These are phyloP conservation scores for Cercophora scortea DNA, from an alignment of 495 filamentous ascomycete genomes.

Conservation along the genomic window DNA sequence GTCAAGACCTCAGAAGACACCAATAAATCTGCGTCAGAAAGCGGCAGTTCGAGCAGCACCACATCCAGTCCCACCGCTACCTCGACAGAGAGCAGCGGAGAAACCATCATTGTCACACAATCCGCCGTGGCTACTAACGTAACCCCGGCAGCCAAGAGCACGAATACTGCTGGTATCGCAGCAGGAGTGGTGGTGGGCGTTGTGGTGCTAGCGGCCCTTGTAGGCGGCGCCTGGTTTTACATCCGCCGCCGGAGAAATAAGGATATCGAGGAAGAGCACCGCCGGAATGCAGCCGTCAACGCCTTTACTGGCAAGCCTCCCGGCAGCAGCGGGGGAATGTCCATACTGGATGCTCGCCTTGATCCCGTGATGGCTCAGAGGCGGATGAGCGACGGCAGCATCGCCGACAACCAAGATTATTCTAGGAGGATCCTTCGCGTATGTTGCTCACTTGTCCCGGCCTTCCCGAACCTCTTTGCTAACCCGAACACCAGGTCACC, in stretches of 20 bases:
- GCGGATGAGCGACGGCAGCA: slow-evolving; percentile 91
- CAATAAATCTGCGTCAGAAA: background rate
- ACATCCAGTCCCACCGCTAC: background rate
- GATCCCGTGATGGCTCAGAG: slow-evolving; percentile 83
- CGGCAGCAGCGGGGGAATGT: slow-evolving; percentile 46
- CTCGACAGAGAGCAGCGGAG: background rate
- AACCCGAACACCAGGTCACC: slow-evolving; percentile 36
- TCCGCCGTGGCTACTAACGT: slow-evolving; percentile 18
- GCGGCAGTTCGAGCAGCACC: background rate
- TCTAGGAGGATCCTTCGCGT: slow-evolving; percentile 93
- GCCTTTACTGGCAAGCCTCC: slow-evolving; percentile 56
- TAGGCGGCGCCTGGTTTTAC: slow-evolving; percentile 65
- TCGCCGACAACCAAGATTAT: slow-evolving; percentile 96
- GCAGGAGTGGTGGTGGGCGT: slow-evolving; percentile 84
- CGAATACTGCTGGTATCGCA: slow-evolving; percentile 62
- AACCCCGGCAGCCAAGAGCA: slow-evolving; percentile 42
- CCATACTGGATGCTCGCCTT: slow-evolving; percentile 73
- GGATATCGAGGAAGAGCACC: slow-evolving; percentile 72
- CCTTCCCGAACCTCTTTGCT: background rate
- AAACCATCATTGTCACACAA: slow-evolving; percentile 5
- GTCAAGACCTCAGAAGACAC: slow-evolving; percentile 10
- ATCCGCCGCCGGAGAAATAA: slow-evolving; percentile 65
- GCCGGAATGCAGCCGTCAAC: slow-evolving; percentile 62
- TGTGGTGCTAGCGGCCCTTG: slow-evolving; percentile 56
- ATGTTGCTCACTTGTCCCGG: slow-evolving; percentile 12